Evolutionary conservation across 208 protist species (phyloP), one percentile per base, ranked within the genome.

Genomic region (Strigomonas galati): DNA sequence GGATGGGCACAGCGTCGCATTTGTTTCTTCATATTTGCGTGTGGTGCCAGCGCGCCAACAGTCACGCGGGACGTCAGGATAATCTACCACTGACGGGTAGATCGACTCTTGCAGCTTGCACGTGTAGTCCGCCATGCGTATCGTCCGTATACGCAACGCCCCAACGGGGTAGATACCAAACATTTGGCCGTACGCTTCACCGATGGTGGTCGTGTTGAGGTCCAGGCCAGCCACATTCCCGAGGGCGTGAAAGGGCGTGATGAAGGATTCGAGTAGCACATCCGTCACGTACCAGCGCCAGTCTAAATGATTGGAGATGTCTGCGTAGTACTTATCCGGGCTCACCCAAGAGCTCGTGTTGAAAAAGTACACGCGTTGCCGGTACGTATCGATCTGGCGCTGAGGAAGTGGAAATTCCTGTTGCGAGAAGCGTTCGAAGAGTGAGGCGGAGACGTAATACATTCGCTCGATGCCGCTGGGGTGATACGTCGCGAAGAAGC

Each of bases 401-500:
- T 31, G 14, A 4, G 66, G 26, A 10, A 27, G 30, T 4, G 78
- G 69, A 37, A 71, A 77, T 23, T 69, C 65, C 4, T 23, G 27
- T 2, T 61, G 57, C 24, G 62, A 59, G 31, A 67, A 68, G 52
- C 62, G 59, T 30, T 78, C 62, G 1, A 48, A 44, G n/a, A 78
- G 6, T 12, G 53, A 21, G 44, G 54, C n/a, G 2, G 67, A 37
- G 27, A 69, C 46, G 52, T 67, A 67, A 46, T 62, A 84, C 31
- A n/a, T 35, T 9, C 43, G 40, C 26, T 60, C 48, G 14, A 72
- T 66, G 49, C 31, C 28, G n/a, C 17, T 40, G 40, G 32, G 21
- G 60, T 61, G 46, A 21, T 54, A 69, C 27, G 63, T 35, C n/a
- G 76, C 61, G 51, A 71, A 80, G 60, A 79, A 78, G 65, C 65